Evolutionary conservation across 768 basidiomycete species (phyloP).

Genomic region (Tephrocybe sp.): DNA sequence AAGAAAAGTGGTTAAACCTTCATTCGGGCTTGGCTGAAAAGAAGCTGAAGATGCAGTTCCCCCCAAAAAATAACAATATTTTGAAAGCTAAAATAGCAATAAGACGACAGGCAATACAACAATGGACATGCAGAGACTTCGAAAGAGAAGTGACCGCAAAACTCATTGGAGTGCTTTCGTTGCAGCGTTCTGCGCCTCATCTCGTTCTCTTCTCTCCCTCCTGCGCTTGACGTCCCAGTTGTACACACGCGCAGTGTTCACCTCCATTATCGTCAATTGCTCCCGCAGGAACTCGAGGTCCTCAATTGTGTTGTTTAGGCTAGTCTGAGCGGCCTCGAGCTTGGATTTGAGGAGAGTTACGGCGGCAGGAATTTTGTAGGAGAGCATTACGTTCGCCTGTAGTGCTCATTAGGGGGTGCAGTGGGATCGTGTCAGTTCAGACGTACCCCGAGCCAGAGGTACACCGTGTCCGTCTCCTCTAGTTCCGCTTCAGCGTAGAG

Average conservation of each 20-base stretch:
- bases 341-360: conserved; percentile 74
- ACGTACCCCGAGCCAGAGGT: conserved; percentile 93
- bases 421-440: background rate
- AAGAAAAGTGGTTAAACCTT: too few relatives aligned
- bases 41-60: too few relatives aligned
- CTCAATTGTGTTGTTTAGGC: conserved; percentile 68
- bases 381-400: conserved; percentile 97
- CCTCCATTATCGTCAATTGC: conserved; percentile 95
- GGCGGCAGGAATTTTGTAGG: conserved; percentile 84
- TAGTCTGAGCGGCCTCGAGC: conserved; percentile 66
- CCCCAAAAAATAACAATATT: too few relatives aligned
- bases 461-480: conserved; percentile 85
- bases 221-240: conserved; percentile 94
- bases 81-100: background rate
- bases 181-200: conserved; percentile 23
- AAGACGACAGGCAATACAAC: background rate
- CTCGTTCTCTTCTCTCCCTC: conserved; percentile 52
- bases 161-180: background rate
- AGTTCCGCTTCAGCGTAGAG: conserved; percentile 90
- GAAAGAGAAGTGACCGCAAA: background rate
- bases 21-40: too few relatives aligned
- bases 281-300: conserved; percentile 93
- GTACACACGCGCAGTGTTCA: conserved; percentile 92
- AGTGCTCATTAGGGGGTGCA: background rate
- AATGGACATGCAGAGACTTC: background rate